These are phyloP conservation scores for Geotrichum reessii DNA, from an alignment of 1,139 yeast genomes.

Conservation along the genomic window DNA sequence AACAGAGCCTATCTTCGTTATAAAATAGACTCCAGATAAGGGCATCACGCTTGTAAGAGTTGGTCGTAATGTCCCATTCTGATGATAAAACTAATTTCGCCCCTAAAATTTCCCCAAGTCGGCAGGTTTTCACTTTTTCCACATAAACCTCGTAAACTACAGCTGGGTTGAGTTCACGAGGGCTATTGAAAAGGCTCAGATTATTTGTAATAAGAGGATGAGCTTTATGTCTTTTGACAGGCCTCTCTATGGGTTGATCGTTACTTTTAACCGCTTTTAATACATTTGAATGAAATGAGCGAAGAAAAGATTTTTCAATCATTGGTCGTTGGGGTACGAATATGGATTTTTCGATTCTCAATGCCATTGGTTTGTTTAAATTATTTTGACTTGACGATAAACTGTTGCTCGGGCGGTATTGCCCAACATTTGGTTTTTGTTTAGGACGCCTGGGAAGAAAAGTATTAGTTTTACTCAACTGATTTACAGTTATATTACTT, in stretches of 20 bases:
- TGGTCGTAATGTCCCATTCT: not conserved
- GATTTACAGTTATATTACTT: not conserved
- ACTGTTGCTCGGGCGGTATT: not conserved
- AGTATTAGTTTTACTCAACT: not conserved
- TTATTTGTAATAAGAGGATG: not conserved
- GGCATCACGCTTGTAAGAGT: not conserved
- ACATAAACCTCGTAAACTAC: not conserved
- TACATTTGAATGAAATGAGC: not conserved
- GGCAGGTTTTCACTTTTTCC: not conserved
- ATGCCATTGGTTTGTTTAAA: not conserved
- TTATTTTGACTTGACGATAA: not conserved
- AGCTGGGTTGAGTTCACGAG: not conserved
- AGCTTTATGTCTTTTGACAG: not conserved
- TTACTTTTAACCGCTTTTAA: not conserved
- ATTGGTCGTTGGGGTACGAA: not conserved
- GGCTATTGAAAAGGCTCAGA: not conserved
- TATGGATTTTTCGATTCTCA: not conserved
- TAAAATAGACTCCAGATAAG: not conserved
- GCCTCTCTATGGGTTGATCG: not conserved
- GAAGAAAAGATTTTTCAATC: not conserved
- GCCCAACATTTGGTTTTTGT: not conserved
- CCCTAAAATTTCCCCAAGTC: not conserved
- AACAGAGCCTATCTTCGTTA: not conserved
- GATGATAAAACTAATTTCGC: not conserved
- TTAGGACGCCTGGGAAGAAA: not conserved